phyloP scores from a whole-genome alignment of 257 asterid genomes.

The Rehmannia glutinosa region DNA sequence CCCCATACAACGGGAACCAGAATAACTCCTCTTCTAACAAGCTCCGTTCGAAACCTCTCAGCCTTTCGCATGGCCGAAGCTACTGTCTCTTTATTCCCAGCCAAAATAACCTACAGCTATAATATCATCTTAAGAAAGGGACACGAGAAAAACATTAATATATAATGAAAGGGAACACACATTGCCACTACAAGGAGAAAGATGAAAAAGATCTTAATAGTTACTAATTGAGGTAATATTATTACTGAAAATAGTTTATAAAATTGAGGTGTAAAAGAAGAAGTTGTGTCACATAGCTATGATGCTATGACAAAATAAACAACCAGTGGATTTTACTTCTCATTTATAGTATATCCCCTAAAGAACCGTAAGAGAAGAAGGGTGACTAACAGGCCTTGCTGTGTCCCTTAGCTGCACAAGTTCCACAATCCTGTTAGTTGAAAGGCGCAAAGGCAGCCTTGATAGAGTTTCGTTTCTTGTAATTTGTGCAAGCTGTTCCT shows the following conservation, averaged over 20 bases:
- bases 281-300: too few relatives aligned
- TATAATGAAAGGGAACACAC: background rate
- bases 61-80: slow-evolving; percentile 68
- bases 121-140: slow-evolving; percentile 18
- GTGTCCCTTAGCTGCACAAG: slow-evolving; percentile 94
- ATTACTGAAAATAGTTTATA: too few relatives aligned
- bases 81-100: slow-evolving; percentile 79
- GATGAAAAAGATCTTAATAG: too few relatives aligned
- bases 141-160: background rate
- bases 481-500: slow-evolving; percentile 87
- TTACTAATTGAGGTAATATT: too few relatives aligned
- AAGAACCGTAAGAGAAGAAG: slow-evolving; percentile 11
- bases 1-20: slow-evolving; percentile 91
- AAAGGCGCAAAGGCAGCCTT: slow-evolving; percentile 91
- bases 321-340: background rate
- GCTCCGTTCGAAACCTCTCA: slow-evolving; percentile 85
- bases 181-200: too few relatives aligned
- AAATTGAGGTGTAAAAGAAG: too few relatives aligned
- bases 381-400: slow-evolving; percentile 85
- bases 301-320: background rate
- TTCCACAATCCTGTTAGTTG: slow-evolving; percentile 89
- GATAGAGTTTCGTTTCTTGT: slow-evolving; percentile 82
- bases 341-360: background rate
- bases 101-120: slow-evolving; percentile 77
- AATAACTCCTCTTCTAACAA: slow-evolving; percentile 73